Evolutionary conservation across 1,284 basidiomycete genomes (phyloP).

Genomic region (Butyriboletus appendiculatus): DNA sequence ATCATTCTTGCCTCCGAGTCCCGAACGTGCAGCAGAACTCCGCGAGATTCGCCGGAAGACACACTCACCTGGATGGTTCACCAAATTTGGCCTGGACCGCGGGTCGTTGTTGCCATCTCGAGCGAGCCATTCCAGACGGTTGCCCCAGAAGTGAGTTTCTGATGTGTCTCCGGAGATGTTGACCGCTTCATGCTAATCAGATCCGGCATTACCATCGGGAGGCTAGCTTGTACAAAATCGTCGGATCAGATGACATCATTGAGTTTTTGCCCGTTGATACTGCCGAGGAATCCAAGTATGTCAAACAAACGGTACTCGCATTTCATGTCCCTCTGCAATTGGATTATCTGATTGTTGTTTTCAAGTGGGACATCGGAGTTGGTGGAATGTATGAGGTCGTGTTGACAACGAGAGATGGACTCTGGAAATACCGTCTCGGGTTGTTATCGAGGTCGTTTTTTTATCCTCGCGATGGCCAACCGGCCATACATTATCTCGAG

Average conservation of each 20-base stretch:
- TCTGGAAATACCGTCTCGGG: slow-evolving; percentile 31
- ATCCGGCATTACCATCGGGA: slow-evolving; percentile 22
- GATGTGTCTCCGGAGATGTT: not conserved
- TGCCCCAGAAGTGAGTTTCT: slow-evolving; percentile 16
- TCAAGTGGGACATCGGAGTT: slow-evolving; percentile 20
- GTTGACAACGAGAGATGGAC: slow-evolving; percentile 26
- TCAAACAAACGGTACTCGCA: slow-evolving; percentile 20
- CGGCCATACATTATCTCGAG: slow-evolving; percentile 24
- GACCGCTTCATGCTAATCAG: slow-evolving; percentile 2
- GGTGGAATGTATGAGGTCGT: slow-evolving; percentile 21
- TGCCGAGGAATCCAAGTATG: slow-evolving; percentile 17
- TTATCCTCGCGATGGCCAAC: slow-evolving; percentile 23
- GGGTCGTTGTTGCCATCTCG: slow-evolving; percentile 21
- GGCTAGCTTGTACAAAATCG: slow-evolving; percentile 25
- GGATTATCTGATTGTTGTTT: slow-evolving; percentile 1
- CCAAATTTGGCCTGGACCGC: slow-evolving; percentile 23
- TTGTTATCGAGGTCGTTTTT: slow-evolving; percentile 24
- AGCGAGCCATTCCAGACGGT: slow-evolving; percentile 27
- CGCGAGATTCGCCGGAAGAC: slow-evolving; percentile 5
- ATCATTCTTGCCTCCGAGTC: slow-evolving; percentile 18
- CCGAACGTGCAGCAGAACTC: slow-evolving; percentile 16
- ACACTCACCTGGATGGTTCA: slow-evolving; percentile 15
- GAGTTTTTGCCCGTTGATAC: slow-evolving; percentile 23
- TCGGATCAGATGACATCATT: slow-evolving; percentile 26
- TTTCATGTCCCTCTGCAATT: not conserved